A percentile compares a stretch with the other conserved stretches of the same genome.
Evolutionary conservation across 176 grass and related monocot species (phyloP).

Genomic region (Tuctoria greenei): DNA sequence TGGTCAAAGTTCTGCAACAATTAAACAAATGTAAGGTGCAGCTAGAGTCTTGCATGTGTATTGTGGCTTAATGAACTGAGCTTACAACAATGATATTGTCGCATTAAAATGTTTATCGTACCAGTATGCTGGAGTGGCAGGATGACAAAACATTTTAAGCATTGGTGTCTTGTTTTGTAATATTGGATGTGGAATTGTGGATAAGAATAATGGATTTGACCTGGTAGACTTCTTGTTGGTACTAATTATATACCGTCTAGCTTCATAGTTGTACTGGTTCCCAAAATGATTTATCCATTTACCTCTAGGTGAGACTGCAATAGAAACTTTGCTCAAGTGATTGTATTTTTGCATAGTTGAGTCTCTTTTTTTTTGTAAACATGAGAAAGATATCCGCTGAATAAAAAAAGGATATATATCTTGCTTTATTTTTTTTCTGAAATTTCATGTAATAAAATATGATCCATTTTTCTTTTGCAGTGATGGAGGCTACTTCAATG

Average conservation of each 20-base stretch:
- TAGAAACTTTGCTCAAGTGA: not conserved
- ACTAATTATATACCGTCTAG: not conserved
- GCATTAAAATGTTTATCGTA: not conserved
- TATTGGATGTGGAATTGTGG: not conserved
- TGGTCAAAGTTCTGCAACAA: not conserved
- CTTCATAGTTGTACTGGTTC: not conserved
- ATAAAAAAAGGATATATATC: not conserved
- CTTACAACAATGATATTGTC: not conserved
- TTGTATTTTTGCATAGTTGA: not conserved
- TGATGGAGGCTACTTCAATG: constrained; percentile 91
- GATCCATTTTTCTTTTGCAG: constrained; percentile 36
- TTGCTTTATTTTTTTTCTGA: constrained; percentile 6
- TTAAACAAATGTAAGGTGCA: not conserved
- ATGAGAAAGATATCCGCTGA: not conserved
- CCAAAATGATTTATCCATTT: constrained; percentile 4
- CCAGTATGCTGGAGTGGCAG: not conserved
- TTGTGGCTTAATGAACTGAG: not conserved
- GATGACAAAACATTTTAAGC: too few relatives aligned
- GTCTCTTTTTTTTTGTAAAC: not conserved
- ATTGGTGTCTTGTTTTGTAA: not conserved
- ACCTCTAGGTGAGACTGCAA: not conserved
- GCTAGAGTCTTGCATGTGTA: not conserved
- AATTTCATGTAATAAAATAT: constrained; percentile 15
- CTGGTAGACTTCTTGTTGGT: not conserved
- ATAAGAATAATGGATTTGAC: not conserved